Base-by-base conservation (phyloP, 139 green algal genomes). In the Micractinium sp. region DNA sequence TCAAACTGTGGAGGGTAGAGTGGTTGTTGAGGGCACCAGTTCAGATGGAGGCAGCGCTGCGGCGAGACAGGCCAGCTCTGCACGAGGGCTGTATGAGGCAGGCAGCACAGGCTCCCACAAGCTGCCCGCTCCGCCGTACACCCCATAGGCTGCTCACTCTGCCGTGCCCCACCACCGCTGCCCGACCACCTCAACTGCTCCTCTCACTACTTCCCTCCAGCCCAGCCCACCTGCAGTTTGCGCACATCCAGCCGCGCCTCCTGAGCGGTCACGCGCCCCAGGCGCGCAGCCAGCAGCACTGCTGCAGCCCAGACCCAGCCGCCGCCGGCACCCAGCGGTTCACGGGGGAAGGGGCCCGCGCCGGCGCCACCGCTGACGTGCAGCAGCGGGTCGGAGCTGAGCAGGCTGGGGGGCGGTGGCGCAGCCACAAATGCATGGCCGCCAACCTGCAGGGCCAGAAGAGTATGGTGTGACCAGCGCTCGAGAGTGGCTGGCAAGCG, bases 191-290 rank as follows among this genome's bases (percentile, higher is more conserved):
- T 5, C 47, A 56, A 9, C 5, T 9, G 47, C 47, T 9, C 47
- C 47, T 56, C 47, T 9, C 47, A 56, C 9, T 9, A 56, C 47
- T 9, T 56, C 3, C n/a, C 9, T 18, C n/a, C 47, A 29, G 2
- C 23, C 23, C 35, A 12, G 13, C 85, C 31, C 56, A 75, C 86
- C 80, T 91, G 85, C 81, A 92, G 66, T 66, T 87, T 83, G 27
- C 77, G 35, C 41, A 89, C 69, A 53, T 92, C 90, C 63, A 90
- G 82, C 38, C 90, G 86, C 15, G 86, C 71, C 81, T 90, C 90
- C 39, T 92, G 81, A 2, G 87, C 79, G 14, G 73, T 86, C 29
- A 83, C 25, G 3, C 90, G 80, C 19, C 90, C 90, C 53, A 92
- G 39, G 15, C 85, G 74, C 7, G 87, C 63, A 19, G 85, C 90